phyloP scores from a whole-genome alignment of 1,139 yeast genomes.

The Maudiozyma humilis region DNA sequence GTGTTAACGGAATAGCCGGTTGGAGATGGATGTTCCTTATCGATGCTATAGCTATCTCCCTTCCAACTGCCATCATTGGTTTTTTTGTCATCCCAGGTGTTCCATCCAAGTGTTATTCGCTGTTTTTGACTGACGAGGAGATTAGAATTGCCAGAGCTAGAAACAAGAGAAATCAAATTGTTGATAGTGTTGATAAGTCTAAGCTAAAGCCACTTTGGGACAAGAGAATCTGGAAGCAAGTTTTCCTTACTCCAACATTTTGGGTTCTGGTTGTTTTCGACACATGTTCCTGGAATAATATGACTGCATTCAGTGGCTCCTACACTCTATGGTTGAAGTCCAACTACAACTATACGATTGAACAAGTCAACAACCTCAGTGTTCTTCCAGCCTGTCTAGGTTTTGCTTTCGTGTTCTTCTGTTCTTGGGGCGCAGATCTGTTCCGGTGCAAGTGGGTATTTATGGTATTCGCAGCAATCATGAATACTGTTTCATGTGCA shows the following conservation, averaged over 20 bases:
- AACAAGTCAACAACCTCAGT: slow-evolving; percentile 31
- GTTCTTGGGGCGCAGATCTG: slow-evolving; percentile 32
- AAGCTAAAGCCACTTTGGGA: slow-evolving; percentile 25
- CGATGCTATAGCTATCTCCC: slow-evolving; percentile 53
- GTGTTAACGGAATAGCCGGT: slow-evolving; percentile 48
- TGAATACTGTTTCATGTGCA: slow-evolving; percentile 40
- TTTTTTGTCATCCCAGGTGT: slow-evolving; percentile 60
- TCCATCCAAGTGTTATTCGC: slow-evolving; percentile 48
- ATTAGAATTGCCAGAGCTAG: slow-evolving; percentile 53
- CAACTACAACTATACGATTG: slow-evolving; percentile 28
- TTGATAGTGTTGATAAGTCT: slow-evolving; percentile 20
- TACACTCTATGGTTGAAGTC: slow-evolving; percentile 34
- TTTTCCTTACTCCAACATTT: slow-evolving; percentile 27
- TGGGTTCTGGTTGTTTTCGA: slow-evolving; percentile 32
- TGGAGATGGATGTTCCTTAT: slow-evolving; percentile 79
- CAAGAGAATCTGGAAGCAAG: slow-evolving; percentile 28
- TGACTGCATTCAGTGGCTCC: slow-evolving; percentile 34
- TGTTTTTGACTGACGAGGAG: slow-evolving; percentile 52
- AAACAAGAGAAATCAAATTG: slow-evolving; percentile 35
- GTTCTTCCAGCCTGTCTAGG: slow-evolving; percentile 33
- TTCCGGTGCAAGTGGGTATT: slow-evolving; percentile 32
- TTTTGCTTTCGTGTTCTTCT: slow-evolving; percentile 29
- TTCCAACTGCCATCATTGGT: slow-evolving; percentile 48
- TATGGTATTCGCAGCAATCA: slow-evolving; percentile 44
- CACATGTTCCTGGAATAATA: slow-evolving; percentile 32